Evolutionary conservation across 2,329 filamentous ascomycete genomes (phyloP).

Genomic region (Tolypocladium amazonense): DNA sequence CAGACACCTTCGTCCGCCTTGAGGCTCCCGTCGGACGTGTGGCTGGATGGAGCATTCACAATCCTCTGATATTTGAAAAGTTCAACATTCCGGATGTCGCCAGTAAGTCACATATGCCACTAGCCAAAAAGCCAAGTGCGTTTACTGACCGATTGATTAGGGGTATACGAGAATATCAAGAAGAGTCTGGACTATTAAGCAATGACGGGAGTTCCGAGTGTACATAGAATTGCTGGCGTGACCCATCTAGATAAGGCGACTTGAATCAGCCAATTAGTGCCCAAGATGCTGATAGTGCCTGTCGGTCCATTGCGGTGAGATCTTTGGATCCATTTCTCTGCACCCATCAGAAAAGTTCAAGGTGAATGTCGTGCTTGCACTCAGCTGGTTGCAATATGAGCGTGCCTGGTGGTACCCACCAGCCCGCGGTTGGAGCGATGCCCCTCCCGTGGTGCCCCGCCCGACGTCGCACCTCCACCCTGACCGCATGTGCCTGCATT

Average conservation of each 20-base stretch:
- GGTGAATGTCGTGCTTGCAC: too few relatives aligned
- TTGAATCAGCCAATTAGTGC: not conserved
- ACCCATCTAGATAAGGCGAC: not conserved
- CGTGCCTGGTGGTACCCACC: not conserved
- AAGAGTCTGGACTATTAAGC: constrained; percentile 52
- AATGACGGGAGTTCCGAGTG: not conserved
- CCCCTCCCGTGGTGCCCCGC: not conserved
- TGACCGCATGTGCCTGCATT: not conserved
- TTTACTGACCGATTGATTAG: constrained; percentile 24
- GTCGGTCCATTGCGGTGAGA: not conserved
- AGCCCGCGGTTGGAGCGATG: not conserved
- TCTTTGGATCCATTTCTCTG: not conserved
- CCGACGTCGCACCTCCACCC: not conserved
- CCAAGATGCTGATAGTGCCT: not conserved
- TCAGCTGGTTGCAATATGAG: too few relatives aligned
- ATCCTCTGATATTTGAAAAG: constrained; percentile 67
- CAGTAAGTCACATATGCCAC: constrained; percentile 47
- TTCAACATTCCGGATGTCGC: constrained; percentile 79
- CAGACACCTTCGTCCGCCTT: constrained; percentile 64
- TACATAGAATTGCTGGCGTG: not conserved
- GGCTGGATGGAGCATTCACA: constrained; percentile 83
- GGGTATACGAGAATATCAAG: constrained; percentile 63
- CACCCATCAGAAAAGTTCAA: too few relatives aligned
- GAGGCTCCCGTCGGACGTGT: constrained; percentile 80
- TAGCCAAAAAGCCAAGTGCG: not conserved